phyloP scores from a whole-genome alignment of 441 rosid genomes.

The Populus trichocarpa region DNA sequence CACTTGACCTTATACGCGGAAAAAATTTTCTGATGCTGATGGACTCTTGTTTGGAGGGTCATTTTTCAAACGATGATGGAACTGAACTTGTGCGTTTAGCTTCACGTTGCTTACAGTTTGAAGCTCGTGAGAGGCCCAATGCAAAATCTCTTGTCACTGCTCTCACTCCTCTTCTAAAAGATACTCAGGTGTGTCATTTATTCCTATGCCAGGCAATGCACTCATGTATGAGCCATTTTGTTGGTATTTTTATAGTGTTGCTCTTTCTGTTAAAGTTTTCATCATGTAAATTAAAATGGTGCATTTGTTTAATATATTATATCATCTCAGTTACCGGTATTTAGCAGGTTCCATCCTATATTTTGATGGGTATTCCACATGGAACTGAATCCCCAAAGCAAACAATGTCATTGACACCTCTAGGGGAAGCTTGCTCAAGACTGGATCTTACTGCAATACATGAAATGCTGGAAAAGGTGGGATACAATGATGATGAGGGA shows the following conservation, averaged over 20 bases:
- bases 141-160: constrained; percentile 78
- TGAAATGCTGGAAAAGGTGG: constrained; percentile 77
- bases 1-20: constrained; percentile 90
- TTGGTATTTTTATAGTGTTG: not conserved
- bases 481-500: constrained; percentile 90
- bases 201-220: not conserved
- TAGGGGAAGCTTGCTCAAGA: constrained; percentile 88
- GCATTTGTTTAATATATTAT: not conserved
- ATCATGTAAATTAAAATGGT: not conserved
- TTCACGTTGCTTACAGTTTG: constrained; percentile 89
- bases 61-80: constrained; percentile 94
- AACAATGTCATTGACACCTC: constrained; percentile 53
- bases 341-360: constrained; percentile 70
- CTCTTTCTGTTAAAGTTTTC: not conserved
- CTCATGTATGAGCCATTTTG: not conserved
- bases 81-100: constrained; percentile 88
- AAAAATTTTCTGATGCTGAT: constrained; percentile 83
- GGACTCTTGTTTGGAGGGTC: constrained; percentile 91
- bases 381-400: constrained; percentile 50
- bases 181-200: constrained; percentile 53
- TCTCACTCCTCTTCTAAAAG: constrained; percentile 84
- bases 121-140: constrained; percentile 95
- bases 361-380: constrained; percentile 71
- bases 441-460: constrained; percentile 85
- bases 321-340: constrained; percentile 1